Evolutionary conservation across 805 yeast species (phyloP).

Genomic region (Ogataea nakhonphanomensis): DNA sequence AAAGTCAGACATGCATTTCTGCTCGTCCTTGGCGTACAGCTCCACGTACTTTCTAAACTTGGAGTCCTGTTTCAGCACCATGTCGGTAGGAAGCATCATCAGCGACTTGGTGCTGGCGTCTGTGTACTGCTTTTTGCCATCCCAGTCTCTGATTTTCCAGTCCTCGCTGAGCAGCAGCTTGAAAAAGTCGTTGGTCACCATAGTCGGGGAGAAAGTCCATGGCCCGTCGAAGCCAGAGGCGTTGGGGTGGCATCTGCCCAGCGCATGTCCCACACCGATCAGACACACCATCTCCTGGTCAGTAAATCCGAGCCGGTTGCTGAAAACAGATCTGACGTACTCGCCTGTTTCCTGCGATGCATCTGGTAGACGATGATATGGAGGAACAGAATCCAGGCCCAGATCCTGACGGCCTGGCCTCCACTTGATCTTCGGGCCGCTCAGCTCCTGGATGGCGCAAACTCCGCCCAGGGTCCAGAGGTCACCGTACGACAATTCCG

Average conservation of each 20-base stretch:
- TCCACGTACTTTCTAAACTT: conserved; percentile 44
- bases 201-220: conserved; percentile 81
- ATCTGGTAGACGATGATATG: conserved; percentile 50
- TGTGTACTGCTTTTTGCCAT: conserved; percentile 60
- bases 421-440: conserved; percentile 62
- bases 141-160: conserved; percentile 60
- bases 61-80: conserved; percentile 47
- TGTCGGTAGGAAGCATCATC: conserved; percentile 62
- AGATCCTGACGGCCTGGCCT: conserved; percentile 48
- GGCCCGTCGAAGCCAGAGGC: conserved; percentile 84
- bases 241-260: conserved; percentile 47
- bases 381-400: conserved; percentile 36
- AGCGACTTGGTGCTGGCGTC: conserved; percentile 52
- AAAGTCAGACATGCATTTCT: conserved; percentile 47
- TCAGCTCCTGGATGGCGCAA: conserved; percentile 57
- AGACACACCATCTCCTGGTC: conserved; percentile 46
- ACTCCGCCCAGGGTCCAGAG: conserved; percentile 74
- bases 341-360: conserved; percentile 41
- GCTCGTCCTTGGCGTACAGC: conserved; percentile 47
- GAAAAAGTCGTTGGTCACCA: conserved; percentile 72
- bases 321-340: conserved; percentile 44
- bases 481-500: conserved; percentile 63
- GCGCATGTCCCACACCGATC: conserved; percentile 45
- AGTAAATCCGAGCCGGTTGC: conserved; percentile 42
- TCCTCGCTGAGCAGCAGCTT: conserved; percentile 48